Evolutionary conservation across 345 rosid species (phyloP), one percentile per base, ranked within the genome.

Genomic region (Citrus trifoliata): DNA sequence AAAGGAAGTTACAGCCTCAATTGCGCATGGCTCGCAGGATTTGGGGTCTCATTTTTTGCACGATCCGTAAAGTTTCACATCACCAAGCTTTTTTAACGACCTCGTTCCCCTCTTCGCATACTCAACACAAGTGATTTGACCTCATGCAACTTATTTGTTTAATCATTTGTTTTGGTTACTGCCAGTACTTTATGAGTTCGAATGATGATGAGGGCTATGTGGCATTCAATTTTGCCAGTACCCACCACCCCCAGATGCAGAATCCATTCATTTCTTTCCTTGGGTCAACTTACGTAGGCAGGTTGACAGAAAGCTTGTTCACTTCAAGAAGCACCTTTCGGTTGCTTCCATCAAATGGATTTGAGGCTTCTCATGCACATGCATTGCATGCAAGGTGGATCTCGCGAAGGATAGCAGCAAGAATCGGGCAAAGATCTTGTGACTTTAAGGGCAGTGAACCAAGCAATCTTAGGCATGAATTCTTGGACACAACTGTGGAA

Each of bases 171-270:
- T 22, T 70, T 13, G 35, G 33, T 42, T 46, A n/a, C 75, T 62
- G 66, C 58, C 51, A 12, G 18, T 46, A 1, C 21, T 53, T 53
- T 27, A 60, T 14, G n/a, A 32, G 70, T 7, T 60, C 21, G 16
- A 46, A 51, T 62, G 83, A 42, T 38, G 71, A 6, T 25, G 18
- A n/a, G 46, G 25, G 64, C 70, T 6, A 27, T 60, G 75, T 22
- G 46, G 42, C 6, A 59, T 58, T 70, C 69, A 6, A 28, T 70
- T 70, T 22, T 42, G 7, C 75, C 22, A 70, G 61, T 19, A 70
- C 76, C 70, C 51, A 13, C 51, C 51, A 46, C 51, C 18, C 13
- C 18, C 70, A 78, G 61, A 78, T 70, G 75, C 75, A 46, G 70
- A 70, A 70, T 78, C 42, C 66, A 42, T 28, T 46, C 69, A 30